Base-by-base conservation (phyloP, 139 green algal species). In the Haematococcus lacustris region DNA sequence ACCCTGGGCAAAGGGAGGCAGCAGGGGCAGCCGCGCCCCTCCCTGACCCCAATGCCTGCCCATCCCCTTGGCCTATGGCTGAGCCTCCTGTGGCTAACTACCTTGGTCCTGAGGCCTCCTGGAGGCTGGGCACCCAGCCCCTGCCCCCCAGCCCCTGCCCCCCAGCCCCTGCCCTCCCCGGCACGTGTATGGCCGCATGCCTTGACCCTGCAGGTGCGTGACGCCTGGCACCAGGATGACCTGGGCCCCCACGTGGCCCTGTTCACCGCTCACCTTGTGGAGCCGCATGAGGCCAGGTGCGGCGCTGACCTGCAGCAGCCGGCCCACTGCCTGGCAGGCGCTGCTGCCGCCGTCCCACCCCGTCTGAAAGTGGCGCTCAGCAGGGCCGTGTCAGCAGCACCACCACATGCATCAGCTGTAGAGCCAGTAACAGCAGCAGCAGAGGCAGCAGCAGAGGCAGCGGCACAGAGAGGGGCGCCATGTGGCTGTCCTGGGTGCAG, bases 261-360 rank as follows among this genome's bases (percentile, higher is more conserved):
- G 57, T 78, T 73, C 71, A 73, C 30, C 3, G 78, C 78, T 0
- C 50, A 63, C 66, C 71, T 78, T 21, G 75, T 85, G 63, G 79
- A 85, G 71, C 75, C 79, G 30, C 79, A 85, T 51, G 79, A 79
- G 41, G 75, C 57, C 17, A 47, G 79, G 25, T 72, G 41, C 37
- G 66, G 6, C 40, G 23, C 26, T 68, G 30, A 4, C 4, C 28
- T n/a, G n/a, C n/a, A n/a, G n/a, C n/a, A n/a, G n/a, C n/a, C n/a
- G n/a, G n/a, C n/a, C n/a, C n/a, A n/a, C n/a, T n/a, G n/a, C n/a
- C n/a, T n/a, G n/a, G n/a, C n/a, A n/a, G n/a, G n/a, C n/a, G n/a
- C n/a, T n/a, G n/a, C n/a, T n/a, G n/a, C n/a, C n/a, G n/a, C n/a
- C n/a, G n/a, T n/a, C n/a, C n/a, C n/a, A n/a, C n/a, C n/a, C n/a